A percentile compares a stretch with the other conserved stretches of the same genome.
These are phyloP conservation scores for Trametes cubensis DNA, from an alignment of 768 basidiomycete species.

Conservation along the genomic window DNA sequence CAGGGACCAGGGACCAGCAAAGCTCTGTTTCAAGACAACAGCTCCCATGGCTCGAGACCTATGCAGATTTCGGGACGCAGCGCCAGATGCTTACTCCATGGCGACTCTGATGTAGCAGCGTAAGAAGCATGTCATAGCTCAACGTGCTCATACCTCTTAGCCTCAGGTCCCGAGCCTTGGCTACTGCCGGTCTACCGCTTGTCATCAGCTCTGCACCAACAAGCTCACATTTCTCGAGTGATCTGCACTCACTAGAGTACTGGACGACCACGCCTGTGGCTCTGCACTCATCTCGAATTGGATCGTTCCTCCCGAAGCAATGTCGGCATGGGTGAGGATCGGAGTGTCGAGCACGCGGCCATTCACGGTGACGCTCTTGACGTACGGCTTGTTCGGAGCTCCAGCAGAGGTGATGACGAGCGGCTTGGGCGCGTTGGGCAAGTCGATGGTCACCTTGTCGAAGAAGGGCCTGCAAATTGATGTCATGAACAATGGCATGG, in stretches of 20 bases:
- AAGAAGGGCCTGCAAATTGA: slow-evolving; percentile 47
- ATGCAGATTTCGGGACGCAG: too few relatives aligned
- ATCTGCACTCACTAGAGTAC: slow-evolving; percentile 27
- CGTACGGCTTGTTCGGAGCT: slow-evolving; percentile 60
- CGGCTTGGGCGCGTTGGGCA: slow-evolving; percentile 46
- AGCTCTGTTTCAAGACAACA: too few relatives aligned
- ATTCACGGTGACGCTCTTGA: slow-evolving; percentile 62
- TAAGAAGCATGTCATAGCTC: slow-evolving; percentile 12
- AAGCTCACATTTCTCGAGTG: too few relatives aligned
- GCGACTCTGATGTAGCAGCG: not conserved
- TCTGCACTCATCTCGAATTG: slow-evolving; percentile 66
- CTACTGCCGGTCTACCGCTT: not conserved
- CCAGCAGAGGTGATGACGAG: slow-evolving; percentile 60
- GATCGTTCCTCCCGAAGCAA: slow-evolving; percentile 58
- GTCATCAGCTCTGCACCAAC: not conserved
- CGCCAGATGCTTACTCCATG: too few relatives aligned
- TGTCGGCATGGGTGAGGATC: slow-evolving; percentile 61
- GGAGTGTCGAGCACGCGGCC: slow-evolving; percentile 47
- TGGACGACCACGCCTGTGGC: slow-evolving; percentile 48
- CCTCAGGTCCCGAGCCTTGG: not conserved
- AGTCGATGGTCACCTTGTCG: slow-evolving; percentile 53
- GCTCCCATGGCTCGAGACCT: too few relatives aligned
- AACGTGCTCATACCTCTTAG: slow-evolving; percentile 15
- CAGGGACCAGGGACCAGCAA: too few relatives aligned
- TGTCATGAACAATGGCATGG: not conserved